A percentile compares a stretch with the other conserved stretches of the same genome.
These are phyloP conservation scores for Didymella sp. DNA, from an alignment of 2,329 filamentous ascomycete species.

Conservation along the genomic window DNA sequence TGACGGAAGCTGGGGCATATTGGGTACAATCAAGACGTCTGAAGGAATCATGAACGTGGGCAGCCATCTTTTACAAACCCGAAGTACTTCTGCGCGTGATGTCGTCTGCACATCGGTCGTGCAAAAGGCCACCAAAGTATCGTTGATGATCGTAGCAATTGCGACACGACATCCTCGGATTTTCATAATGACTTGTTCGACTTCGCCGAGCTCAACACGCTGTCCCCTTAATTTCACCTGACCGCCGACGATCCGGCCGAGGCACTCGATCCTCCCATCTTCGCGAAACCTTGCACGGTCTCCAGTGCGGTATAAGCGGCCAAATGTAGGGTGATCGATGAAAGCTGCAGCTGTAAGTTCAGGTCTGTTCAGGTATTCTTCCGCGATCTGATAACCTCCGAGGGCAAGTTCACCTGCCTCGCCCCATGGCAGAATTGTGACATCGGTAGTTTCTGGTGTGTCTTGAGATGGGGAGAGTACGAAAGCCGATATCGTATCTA, in stretches of 20 bases:
- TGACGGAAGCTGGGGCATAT: constrained; percentile 78
- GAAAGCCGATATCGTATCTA: constrained; percentile 82
- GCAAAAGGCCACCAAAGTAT: constrained; percentile 77
- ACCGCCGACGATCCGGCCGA: constrained; percentile 78
- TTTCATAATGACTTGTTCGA: constrained; percentile 47
- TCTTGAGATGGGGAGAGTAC: constrained; percentile 61
- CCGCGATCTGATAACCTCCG: constrained; percentile 79
- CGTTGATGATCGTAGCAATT: constrained; percentile 70
- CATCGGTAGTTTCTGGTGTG: constrained; percentile 30
- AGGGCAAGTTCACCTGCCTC: constrained; percentile 81
- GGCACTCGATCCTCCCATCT: constrained; percentile 78
- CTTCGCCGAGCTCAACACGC: constrained; percentile 75
- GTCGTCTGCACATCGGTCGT: constrained; percentile 57
- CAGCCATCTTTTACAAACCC: constrained; percentile 75
- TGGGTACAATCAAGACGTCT: constrained; percentile 68
- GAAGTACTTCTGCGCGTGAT: constrained; percentile 57
- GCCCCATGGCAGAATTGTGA: constrained; percentile 67
- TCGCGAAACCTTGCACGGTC: constrained; percentile 76
- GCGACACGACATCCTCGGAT: constrained; percentile 63
- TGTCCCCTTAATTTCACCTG: constrained; percentile 90
- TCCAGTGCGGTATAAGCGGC: constrained; percentile 80
- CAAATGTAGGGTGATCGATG: constrained; percentile 68
- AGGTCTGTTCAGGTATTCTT: constrained; percentile 80
- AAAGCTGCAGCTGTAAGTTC: constrained; percentile 78
- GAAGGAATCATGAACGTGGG: constrained; percentile 83